Evolutionary conservation across 2,329 filamentous ascomycete genomes (phyloP).

Genomic region (Thelonectria rubi): DNA sequence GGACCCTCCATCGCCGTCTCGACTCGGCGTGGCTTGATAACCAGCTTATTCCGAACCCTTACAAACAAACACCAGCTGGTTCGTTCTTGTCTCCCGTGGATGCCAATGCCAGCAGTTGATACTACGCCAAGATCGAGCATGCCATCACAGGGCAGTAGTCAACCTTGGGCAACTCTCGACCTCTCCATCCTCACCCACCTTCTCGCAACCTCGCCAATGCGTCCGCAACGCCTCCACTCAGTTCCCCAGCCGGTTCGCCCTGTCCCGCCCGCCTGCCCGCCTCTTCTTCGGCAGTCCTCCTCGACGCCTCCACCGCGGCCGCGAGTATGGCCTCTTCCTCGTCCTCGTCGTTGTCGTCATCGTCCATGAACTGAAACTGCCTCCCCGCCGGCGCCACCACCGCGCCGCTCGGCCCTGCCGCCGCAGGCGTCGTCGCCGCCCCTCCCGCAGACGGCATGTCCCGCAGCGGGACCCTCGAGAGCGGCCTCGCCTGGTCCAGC

Average conservation of each 20-base stretch:
- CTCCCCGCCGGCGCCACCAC: conserved; percentile 30
- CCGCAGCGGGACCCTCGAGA: conserved; percentile 52
- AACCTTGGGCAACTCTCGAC: neutral
- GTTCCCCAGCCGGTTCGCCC: conserved; percentile 46
- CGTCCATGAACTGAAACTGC: conserved; percentile 53
- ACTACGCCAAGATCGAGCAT: no score
- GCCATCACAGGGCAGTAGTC: no score
- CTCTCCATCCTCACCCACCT: conserved; percentile 34
- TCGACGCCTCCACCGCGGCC: conserved; percentile 58
- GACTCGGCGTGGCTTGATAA: no score
- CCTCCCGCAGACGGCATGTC: conserved; percentile 47
- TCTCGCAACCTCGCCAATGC: conserved; percentile 68
- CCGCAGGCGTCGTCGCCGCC: conserved; percentile 10
- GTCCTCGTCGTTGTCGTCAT: conserved; percentile 56
- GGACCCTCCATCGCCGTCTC: no score
- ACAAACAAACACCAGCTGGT: no score
- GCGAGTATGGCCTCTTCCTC: conserved; percentile 61
- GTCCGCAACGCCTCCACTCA: conserved; percentile 67
- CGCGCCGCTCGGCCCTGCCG: conserved; percentile 18
- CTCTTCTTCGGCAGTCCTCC: conserved; percentile 47
- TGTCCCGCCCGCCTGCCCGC: conserved; percentile 37
- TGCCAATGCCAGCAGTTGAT: no score
- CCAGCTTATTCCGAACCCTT: no score
- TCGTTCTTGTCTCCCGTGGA: no score
- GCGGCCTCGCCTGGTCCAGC: conserved; percentile 52